phyloP scores from a whole-genome alignment of 176 grass and related monocot genomes.

The Avena insularis region DNA sequence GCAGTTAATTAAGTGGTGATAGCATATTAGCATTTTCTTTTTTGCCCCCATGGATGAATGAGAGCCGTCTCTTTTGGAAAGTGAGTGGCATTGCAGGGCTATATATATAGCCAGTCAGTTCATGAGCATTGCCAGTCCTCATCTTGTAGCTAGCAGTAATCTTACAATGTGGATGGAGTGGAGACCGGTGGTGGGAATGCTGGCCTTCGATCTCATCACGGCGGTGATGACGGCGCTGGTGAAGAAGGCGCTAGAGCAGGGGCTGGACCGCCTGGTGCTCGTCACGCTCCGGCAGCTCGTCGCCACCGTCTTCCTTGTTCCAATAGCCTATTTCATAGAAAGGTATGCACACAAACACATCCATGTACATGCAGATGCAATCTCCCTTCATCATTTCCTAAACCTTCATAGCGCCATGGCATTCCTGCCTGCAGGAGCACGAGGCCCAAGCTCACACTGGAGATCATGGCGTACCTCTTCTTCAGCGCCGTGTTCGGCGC shows the following conservation, averaged over 20 bases:
- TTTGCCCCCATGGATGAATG: slow-evolving; percentile 20
- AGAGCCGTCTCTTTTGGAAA: slow-evolving; percentile 37
- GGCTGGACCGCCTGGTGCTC: slow-evolving; percentile 69
- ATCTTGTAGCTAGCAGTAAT: neutral
- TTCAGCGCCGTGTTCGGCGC: slow-evolving; percentile 78
- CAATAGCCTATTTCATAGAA: slow-evolving; percentile 79
- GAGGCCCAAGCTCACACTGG: slow-evolving; percentile 73
- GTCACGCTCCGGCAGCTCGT: slow-evolving; percentile 76
- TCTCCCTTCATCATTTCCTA: neutral
- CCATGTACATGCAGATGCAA: neutral
- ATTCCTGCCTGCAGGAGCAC: slow-evolving; percentile 58
- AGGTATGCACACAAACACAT: slow-evolving; percentile 43
- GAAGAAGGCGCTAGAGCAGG: slow-evolving; percentile 71
- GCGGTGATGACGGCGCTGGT: slow-evolving; percentile 73
- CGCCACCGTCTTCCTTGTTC: slow-evolving; percentile 70
- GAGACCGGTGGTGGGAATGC: slow-evolving; percentile 59
- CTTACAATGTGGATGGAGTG: slow-evolving; percentile 44
- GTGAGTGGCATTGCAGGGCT: slow-evolving; percentile 26
- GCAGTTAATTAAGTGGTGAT: neutral
- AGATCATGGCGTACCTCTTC: slow-evolving; percentile 81
- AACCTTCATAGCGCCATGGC: neutral
- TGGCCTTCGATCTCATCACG: slow-evolving; percentile 52
- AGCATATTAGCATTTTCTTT: slow-evolving; percentile 30
- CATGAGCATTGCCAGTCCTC: slow-evolving; percentile 21
- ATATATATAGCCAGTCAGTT: slow-evolving; percentile 8